These are phyloP conservation scores for Leccinum fallax DNA, from an alignment of 1,284 basidiomycete genomes.

Conservation along the genomic window DNA sequence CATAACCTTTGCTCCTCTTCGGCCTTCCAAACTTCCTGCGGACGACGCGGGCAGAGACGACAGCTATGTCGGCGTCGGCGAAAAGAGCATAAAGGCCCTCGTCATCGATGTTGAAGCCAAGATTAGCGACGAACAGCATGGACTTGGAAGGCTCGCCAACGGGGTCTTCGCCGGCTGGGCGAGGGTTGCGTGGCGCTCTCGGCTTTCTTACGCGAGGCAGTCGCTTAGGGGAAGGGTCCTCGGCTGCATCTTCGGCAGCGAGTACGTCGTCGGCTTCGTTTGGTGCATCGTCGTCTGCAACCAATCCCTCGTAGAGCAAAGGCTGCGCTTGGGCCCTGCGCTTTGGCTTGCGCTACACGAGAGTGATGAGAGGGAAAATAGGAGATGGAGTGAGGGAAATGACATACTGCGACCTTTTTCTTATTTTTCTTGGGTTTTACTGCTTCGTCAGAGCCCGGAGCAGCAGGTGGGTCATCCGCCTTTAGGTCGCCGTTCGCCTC, in stretches of 20 bases:
- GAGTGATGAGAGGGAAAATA: conserved; percentile 18
- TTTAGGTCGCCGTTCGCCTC: conserved; percentile 77
- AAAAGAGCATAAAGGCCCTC: conserved; percentile 76
- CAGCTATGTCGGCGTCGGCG: conserved; percentile 78
- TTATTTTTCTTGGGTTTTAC: conserved; percentile 83
- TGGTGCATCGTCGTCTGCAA: conserved; percentile 41
- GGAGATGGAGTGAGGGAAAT: conserved; percentile 3
- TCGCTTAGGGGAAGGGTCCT: conserved; percentile 45
- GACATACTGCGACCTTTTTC: conserved; percentile 63
- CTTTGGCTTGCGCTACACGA: conserved; percentile 55
- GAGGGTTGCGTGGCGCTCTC: conserved; percentile 54
- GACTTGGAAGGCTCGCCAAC: conserved; percentile 81
- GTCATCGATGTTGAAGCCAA: conserved; percentile 89
- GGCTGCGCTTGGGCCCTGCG: conserved; percentile 37
- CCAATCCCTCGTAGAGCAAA: too few relatives aligned
- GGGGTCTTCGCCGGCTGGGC: conserved; percentile 74
- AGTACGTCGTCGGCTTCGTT: conserved; percentile 39
- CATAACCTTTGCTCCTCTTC: conserved; percentile 89
- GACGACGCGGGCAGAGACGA: conserved; percentile 85
- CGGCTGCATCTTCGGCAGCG: conserved; percentile 37
- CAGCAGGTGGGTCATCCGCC: conserved; percentile 49
- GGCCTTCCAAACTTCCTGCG: conserved; percentile 79
- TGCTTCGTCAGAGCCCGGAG: conserved; percentile 53
- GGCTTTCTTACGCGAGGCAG: conserved; percentile 63
- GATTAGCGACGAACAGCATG: conserved; percentile 93